These are phyloP conservation scores for Wickerhamiella lipophila DNA, from an alignment of 805 yeast species.

Conservation along the genomic window DNA sequence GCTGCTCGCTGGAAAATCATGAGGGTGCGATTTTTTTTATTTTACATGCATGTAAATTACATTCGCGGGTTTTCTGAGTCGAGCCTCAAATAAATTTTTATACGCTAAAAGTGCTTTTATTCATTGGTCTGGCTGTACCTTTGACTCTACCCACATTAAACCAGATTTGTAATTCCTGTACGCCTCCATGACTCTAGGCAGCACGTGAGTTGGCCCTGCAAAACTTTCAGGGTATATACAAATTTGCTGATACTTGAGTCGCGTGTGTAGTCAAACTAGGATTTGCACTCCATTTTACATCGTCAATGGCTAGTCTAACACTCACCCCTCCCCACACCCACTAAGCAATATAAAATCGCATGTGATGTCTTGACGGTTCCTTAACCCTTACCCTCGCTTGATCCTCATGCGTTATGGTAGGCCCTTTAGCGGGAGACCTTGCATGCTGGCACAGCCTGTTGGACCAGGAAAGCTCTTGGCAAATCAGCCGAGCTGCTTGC, in stretches of 20 bases:
- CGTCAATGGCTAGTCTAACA: too few relatives aligned
- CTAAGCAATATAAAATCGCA: not conserved
- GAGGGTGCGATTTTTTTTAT: not conserved
- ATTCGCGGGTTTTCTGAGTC: too few relatives aligned
- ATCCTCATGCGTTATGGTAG: not conserved
- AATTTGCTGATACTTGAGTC: too few relatives aligned
- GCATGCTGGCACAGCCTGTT: not conserved
- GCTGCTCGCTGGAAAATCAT: too few relatives aligned
- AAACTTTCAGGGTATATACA: not conserved
- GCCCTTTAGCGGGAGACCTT: not conserved
- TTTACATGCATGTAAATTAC: not conserved
- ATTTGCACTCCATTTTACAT: too few relatives aligned
- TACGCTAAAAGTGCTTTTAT: not conserved
- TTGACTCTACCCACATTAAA: not conserved
- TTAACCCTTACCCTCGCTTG: conserved; percentile 2
- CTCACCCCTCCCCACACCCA: too few relatives aligned
- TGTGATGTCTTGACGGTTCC: not conserved
- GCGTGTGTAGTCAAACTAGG: too few relatives aligned
- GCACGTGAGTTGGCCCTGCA: not conserved
- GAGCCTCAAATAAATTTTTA: not conserved
- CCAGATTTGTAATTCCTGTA: not conserved
- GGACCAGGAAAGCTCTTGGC: not conserved
- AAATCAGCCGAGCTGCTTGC: too few relatives aligned
- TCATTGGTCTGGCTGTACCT: not conserved
- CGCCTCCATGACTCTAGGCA: not conserved